Percentiles rank a stretch among this genome's conserved stretches.
These are phyloP conservation scores for Penicillium palitans DNA, from an alignment of 2,329 filamentous ascomycete genomes.

Conservation along the genomic window DNA sequence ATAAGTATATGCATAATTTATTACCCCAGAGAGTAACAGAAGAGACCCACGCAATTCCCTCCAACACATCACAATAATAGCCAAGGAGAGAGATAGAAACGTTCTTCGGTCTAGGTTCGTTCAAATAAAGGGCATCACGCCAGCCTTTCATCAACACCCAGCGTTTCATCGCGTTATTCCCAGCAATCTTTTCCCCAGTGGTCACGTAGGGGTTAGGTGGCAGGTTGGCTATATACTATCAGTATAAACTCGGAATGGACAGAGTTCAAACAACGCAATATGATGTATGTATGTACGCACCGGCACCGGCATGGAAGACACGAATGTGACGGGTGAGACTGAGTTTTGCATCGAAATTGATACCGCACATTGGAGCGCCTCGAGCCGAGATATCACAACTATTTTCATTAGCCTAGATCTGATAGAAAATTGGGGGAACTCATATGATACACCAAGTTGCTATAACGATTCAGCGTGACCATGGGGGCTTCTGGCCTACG, in stretches of 20 bases:
- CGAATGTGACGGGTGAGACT: background rate
- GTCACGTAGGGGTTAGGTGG: rapidly evolving
- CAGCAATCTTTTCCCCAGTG: background rate
- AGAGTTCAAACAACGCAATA: background rate
- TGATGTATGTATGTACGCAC: background rate
- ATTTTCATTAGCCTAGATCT: background rate
- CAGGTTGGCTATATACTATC: background rate
- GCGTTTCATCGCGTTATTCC: background rate
- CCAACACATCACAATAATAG: background rate
- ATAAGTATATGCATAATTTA: background rate
- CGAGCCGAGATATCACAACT: background rate
- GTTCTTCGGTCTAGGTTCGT: background rate
- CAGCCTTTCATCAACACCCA: background rate
- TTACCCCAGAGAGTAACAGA: background rate
- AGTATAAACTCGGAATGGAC: background rate
- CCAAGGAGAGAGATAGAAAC: background rate
- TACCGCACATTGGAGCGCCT: background rate
- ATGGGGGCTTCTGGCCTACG: background rate
- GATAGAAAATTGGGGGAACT: background rate
- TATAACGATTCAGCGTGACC: background rate
- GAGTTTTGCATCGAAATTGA: rapidly evolving
- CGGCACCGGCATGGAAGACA: background rate
- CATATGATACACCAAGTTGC: background rate
- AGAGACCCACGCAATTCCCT: background rate
- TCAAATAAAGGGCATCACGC: background rate